Percentiles rank a stretch among this genome's conserved stretches.
Evolutionary conservation across 164 flowering plant species (phyloP).

Genomic region (Malania oleifera): DNA sequence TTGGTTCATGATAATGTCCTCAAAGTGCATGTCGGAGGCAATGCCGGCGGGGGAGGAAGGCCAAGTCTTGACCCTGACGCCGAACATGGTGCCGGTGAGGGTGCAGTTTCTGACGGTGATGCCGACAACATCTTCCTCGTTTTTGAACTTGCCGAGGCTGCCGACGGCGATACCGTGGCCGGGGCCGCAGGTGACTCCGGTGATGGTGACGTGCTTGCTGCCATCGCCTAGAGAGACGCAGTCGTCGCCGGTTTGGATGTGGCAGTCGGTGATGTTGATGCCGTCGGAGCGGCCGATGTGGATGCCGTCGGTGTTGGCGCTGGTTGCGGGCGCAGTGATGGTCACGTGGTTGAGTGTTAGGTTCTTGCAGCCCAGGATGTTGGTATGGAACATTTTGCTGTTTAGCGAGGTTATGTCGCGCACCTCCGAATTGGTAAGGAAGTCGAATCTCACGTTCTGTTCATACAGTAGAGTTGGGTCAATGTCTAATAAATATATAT

Average conservation of each 20-base stretch:
- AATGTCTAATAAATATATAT: no score
- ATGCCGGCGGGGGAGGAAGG: neutral
- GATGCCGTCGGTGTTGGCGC: constrained; percentile 12
- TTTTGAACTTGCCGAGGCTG: neutral
- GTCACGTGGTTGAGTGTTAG: constrained; percentile 7
- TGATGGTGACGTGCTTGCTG: neutral
- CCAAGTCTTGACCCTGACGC: constrained; percentile 3
- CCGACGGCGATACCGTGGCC: constrained; percentile 3
- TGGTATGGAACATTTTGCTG: constrained; percentile 27
- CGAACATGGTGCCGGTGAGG: neutral
- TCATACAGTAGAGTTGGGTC: no score
- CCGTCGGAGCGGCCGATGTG: neutral
- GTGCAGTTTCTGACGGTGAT: neutral
- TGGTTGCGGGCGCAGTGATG: constrained; percentile 18
- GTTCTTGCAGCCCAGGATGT: constrained; percentile 15
- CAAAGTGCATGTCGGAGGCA: neutral
- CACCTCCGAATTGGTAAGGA: constrained; percentile 3
- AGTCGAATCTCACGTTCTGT: neutral
- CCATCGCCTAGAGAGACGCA: constrained; percentile 5
- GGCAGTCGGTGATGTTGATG: neutral
- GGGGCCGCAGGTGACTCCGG: neutral
- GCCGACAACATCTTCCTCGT: neutral
- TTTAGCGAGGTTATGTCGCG: constrained; percentile 12
- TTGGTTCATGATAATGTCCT: neutral
- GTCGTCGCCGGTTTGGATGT: neutral